Evolutionary conservation across 495 filamentous ascomycete genomes (phyloP), one percentile per base, ranked within the genome.

Genomic region (Jackrogersella multiformis): DNA sequence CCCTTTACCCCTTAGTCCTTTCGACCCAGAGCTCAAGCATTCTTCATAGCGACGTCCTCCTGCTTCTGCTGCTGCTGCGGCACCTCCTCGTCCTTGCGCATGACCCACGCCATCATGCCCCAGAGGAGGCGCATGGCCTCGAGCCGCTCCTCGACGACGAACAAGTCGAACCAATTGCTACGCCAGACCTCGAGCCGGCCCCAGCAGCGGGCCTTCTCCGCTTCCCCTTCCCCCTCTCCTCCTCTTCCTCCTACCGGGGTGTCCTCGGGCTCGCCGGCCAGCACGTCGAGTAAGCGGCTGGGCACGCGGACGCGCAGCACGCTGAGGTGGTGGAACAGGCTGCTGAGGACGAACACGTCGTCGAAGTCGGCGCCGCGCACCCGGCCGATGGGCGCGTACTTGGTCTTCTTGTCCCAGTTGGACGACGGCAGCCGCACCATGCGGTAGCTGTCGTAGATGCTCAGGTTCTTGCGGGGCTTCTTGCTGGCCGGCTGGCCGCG

Each of bases 301-400:
- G 93, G 92, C 46, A 97, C 86, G 24, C 89, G 85, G 23, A 94
- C 83, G 53, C 91, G 85, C 41, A 96, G 68, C 46, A 97, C 85
- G 55, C 85, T 85, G 36, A 96, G 76, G 62, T 97, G 93, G 74
- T 96, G 92, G 75, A 93, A 92, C 51, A 97, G 79, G 2, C 88
- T 86, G 45, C 90, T 93, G 48, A 96, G 70, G 70, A 97, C 85
- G 77, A 92, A 97, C 36, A 96, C 85, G 83, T 97, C 82, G 66
- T 86, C 81, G 65, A 79, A 82, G 21, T 68, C 75, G 2, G 53
- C 71, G 8, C 77, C 78, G 6, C 36, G 44, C 2, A 77, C 76
- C 76, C 86, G 88, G 3, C 93, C 93, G 71, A 96, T 89, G 35
- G 88, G 85, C 67, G 79, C 72, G 75, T 96, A 96, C 49, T 78